Conservation (phyloP, 495 filamentous ascomycete genomes). For the Penicillium riverlandense region DNA sequence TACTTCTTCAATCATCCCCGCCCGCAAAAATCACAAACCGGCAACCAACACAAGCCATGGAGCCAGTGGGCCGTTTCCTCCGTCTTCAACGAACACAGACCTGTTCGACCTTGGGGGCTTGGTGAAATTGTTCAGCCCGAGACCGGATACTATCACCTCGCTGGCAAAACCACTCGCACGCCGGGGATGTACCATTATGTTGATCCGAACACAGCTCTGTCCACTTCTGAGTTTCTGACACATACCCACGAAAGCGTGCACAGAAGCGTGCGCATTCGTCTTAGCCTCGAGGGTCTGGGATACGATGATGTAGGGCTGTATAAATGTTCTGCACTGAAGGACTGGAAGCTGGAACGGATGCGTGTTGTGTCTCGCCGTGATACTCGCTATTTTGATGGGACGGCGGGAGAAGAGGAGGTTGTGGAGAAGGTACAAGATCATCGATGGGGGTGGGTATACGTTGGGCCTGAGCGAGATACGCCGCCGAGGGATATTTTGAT, state of each 20-base stretch:
- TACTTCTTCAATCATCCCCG: slow-evolving; percentile 33
- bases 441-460: slow-evolving; percentile 47
- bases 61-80: slow-evolving; percentile 36
- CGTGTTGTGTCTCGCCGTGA: slow-evolving; percentile 1
- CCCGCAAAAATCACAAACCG: not conserved
- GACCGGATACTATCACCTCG: slow-evolving; percentile 42
- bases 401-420: slow-evolving; percentile 1
- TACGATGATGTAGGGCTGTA: slow-evolving; percentile 48
- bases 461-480: slow-evolving; percentile 29
- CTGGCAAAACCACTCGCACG: slow-evolving; percentile 44
- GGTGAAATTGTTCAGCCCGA: slow-evolving; percentile 45
- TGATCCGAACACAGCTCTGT: slow-evolving; percentile 39
- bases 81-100: slow-evolving; percentile 40
- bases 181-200: slow-evolving; percentile 52
- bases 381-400: not conserved
- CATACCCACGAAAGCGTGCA: slow-evolving; percentile 62
- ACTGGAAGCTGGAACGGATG: slow-evolving; percentile 23
- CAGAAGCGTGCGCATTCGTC: slow-evolving; percentile 49
- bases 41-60: slow-evolving; percentile 6
- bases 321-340: slow-evolving; percentile 42
- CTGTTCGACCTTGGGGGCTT: slow-evolving; percentile 51
- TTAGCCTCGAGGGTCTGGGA: slow-evolving; percentile 48
- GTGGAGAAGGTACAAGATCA: slow-evolving; percentile 18
- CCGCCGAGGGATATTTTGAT: slow-evolving; percentile 29
- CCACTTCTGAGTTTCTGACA: slow-evolving; percentile 35